Percentiles rank a stretch among this genome's conserved stretches.
Evolutionary conservation across 2,329 filamentous ascomycete species (phyloP).

Genomic region (Penicillium decumbens): DNA sequence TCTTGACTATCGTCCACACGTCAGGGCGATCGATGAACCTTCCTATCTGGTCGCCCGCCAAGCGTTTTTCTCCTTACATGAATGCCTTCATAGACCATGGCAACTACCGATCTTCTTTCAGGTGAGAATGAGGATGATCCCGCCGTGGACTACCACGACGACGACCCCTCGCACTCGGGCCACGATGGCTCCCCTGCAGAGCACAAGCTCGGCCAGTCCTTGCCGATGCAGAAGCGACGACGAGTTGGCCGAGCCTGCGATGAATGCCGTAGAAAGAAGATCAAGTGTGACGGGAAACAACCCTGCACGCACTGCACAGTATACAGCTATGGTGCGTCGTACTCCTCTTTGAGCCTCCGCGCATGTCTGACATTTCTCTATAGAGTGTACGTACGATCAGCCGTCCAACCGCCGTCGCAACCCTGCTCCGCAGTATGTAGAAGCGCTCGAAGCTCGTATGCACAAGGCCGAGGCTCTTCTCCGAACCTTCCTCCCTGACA

Average conservation of each 20-base stretch:
- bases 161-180: conserved; percentile 20
- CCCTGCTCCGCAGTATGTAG: conserved; percentile 86
- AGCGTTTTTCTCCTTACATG: conserved; percentile 22
- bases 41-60: conserved; percentile 18
- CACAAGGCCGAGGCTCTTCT: conserved; percentile 78
- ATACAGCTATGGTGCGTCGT: conserved; percentile 83
- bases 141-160: conserved; percentile 10
- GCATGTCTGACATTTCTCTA: conserved; percentile 13
- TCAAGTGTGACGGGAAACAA: conserved; percentile 82
- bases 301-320: conserved; percentile 94
- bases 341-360: not conserved
- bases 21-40: conserved; percentile 15
- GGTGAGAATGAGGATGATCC: conserved; percentile 31
- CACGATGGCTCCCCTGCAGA: conserved; percentile 26
- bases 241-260: conserved; percentile 77
- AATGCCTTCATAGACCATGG: conserved; percentile 25
- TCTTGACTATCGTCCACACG: conserved; percentile 6
- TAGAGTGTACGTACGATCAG: conserved; percentile 93
- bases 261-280: conserved; percentile 79
- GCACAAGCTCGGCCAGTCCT: conserved; percentile 26
- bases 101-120: conserved; percentile 24
- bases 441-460: conserved; percentile 76
- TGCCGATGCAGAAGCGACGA: conserved; percentile 68
- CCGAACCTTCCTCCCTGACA: conserved; percentile 72
- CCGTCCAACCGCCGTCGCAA: conserved; percentile 88